Evolutionary conservation across 2,329 filamentous ascomycete species (phyloP), one percentile per base, ranked within the genome.

Genomic region (Ophiostoma sp.): DNA sequence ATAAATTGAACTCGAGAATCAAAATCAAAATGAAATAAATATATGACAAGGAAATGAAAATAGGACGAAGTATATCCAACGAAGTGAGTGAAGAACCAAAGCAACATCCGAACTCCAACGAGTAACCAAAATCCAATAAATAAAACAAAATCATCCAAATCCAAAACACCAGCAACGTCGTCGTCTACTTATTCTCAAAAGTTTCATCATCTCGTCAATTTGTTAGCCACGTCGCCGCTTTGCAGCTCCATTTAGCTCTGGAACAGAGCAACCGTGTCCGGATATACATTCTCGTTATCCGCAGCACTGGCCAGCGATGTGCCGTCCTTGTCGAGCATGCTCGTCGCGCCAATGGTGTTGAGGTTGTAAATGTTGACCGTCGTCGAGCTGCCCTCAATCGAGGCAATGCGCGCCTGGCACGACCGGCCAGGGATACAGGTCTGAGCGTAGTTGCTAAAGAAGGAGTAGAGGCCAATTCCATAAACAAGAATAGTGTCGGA

Each of bases 391-490:
- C 79, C 78, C 72, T 81, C 76, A n/a, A 82, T 74, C 12, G 76
- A 76, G 8, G 84, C 76, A 57, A 86, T 84, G 55, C 83, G 80
- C 69, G 83, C 79, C 78, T 88, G 86, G 79, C 86, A 88, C 61
- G 83, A 80, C 4, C 80, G 82, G 0, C 82, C 83, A 2, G 78
- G 78, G 70, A 83, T 85, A 78, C 86, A 88, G 0, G 80, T 75
- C 11, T 84, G 84, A 64, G 83, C 85, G 81, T 92, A 91, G 80
- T 91, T 88, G 79, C 87, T 85, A 79, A 91, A 92, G 84, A 92
- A 92, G 2, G 86, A 88, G 81, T 93, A 93, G 17, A 92, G 78
- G 0, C 91, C 91, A 0, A 87, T 87, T 8, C 90, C 90, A 77
- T 92, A 91, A 31, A 89, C 81, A 22, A 87, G 81, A 15, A 93